Evolutionary conservation across 345 rosid species (phyloP), one percentile per base, ranked within the genome.

Genomic region (Gossypium australe): DNA sequence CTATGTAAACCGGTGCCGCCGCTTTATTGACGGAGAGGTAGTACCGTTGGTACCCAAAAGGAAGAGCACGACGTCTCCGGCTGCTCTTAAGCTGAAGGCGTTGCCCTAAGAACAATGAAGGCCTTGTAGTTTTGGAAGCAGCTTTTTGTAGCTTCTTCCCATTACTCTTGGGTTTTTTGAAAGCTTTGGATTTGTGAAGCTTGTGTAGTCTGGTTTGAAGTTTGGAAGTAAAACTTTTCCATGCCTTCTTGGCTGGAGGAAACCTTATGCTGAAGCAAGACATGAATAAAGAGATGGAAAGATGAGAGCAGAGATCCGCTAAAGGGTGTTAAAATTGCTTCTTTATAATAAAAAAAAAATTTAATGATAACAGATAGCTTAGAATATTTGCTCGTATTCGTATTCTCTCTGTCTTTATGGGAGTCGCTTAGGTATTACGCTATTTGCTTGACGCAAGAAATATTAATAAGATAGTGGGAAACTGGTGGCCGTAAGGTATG

Each of bases 171-270:
- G 74, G 72, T 75, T 79, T 82, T 75, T 84, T 81, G 72, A 77
- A 70, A 12, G 87, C 53, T 77, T 74, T 89, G 80, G 87, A 77
- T 16, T 77, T 76, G 24, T 70, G 81, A 65, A 86, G 82, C 66
- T 83, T 89, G 44, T 38, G 86, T 14, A 89, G 87, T 59, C 79
- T 86, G 71, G 45, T 78, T 62, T 84, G 84, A 13, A 90, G 67
- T 53, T 88, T 91, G 77, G 84, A 76, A 52, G 94, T 80, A 83
- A 93, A 81, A 73, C 84, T 78, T 81, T 86, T 87, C 97, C 95
- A 93, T 72, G 87, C 90, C 77, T 86, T 87, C 81, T 83, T 87
- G 84, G 92, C 85, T 0, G 88, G 89, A 7, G 84, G 84, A 67
- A 90, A 76, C 83, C 82, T 72, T 51, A 86, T 70, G 24, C 78